Base-by-base conservation (phyloP, 345 rosid species). In the Eucalyptus regnans region DNA sequence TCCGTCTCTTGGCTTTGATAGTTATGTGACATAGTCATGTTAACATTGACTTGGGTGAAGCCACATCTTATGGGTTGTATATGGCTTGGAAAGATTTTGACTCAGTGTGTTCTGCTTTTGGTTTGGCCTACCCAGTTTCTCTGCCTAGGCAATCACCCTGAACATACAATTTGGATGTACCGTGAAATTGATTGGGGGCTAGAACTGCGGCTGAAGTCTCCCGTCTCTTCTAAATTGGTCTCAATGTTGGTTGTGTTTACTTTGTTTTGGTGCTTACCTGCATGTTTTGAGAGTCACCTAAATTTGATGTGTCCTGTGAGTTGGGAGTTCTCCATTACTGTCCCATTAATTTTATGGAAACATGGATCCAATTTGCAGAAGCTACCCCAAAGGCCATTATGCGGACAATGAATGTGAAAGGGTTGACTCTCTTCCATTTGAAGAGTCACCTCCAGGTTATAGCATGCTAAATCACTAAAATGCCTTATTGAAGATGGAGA, bases 361-460 rank as follows among this genome's bases (percentile, higher is more conserved):
- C 87, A 4, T 86, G 37, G 43, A 83, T 86, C 68, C 25, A 27
- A 60, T 46, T 83, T 87, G 91, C 96, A 97, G 99, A 97, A 90
- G 99, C 99, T 62, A 97, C 99, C 11, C 99, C 99, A n/a, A 97
- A 97, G 93, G 96, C 98, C 50, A 95, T 97, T 76, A 91, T 97
- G 99, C 94, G 98, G 88, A 96, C 96, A n/a, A 97, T 97, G 99
- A 94, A 94, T 88, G 98, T 96, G 88, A 96, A 95, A 90, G 99
- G 98, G 54, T 93, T 97, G 52, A 97, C 98, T 33, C 98, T 97
- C 91, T 97, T 95, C 91, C 99, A 97, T 90, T 91, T 97, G 88
- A 97, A 97, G 94, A 95, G 98, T 91, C 98, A 96, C 92, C 98
- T 97, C 86, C 98, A 97, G 99, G 99, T 96, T 88, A 81, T n/a